Conservation (phyloP, 495 filamentous ascomycete genomes). For the Melanomma pulvis-pyrius region DNA sequence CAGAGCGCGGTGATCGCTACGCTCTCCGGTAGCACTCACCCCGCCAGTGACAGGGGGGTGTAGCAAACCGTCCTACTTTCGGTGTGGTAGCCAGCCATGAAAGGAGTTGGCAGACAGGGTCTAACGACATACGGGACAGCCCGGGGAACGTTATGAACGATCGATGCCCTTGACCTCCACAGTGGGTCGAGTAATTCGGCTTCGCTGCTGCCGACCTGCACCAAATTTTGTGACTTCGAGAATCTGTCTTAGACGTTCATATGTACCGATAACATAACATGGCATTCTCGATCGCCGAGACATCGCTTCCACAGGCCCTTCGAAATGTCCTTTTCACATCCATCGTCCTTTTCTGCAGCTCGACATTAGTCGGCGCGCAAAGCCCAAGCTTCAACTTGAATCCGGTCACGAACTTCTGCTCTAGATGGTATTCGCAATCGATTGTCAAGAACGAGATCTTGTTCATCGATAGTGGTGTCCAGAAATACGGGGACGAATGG, state of each 20-base stretch:
- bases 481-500: constrained; percentile 36
- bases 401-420: constrained; percentile 16
- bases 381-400: constrained; percentile 2
- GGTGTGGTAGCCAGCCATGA: neutral
- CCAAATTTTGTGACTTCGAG: neutral
- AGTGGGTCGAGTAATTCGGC: neutral
- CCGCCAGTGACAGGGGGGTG: neutral
- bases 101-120: neutral
- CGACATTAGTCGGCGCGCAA: neutral
- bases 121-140: neutral
- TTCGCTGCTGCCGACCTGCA: neutral
- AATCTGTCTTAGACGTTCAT: neutral
- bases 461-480: constrained; percentile 48
- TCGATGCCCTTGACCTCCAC: neutral
- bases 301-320: neutral
- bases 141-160: neutral
- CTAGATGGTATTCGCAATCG: constrained; percentile 15
- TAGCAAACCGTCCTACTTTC: neutral
- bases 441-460: constrained; percentile 46
- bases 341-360: neutral
- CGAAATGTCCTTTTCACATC: neutral
- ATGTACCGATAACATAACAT: constrained; percentile 16
- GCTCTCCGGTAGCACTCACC: neutral
- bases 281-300: neutral
- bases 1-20: neutral